Conservation (phyloP, 2,329 filamentous ascomycete genomes). For the Waltergamsia citrina region DNA sequence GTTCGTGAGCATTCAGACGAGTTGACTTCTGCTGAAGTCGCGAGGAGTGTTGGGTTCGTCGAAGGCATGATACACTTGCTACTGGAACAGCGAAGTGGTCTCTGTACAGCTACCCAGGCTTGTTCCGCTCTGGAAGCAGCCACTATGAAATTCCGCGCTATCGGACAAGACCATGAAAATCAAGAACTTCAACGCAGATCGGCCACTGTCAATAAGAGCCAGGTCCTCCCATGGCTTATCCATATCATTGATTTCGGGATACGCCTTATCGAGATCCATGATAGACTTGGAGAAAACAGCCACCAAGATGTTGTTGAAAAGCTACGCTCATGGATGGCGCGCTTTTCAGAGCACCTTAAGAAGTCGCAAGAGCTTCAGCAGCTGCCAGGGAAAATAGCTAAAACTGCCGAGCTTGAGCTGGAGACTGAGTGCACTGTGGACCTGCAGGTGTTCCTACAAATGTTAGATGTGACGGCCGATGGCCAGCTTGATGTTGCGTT, state of each 20-base stretch:
- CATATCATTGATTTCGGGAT: constrained; percentile 56
- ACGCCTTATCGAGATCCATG: constrained; percentile 56
- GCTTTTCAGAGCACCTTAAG: constrained; percentile 31
- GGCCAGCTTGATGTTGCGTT: constrained; percentile 51
- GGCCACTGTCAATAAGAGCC: constrained; percentile 12
- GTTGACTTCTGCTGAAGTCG: constrained; percentile 69
- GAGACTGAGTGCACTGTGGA: constrained; percentile 23
- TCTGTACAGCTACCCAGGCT: constrained; percentile 29
- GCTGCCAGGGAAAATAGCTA: constrained; percentile 43
- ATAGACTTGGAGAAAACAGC: constrained; percentile 47
- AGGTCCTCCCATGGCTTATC: constrained; percentile 48
- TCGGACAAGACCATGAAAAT: background rate
- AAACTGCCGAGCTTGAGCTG: constrained; percentile 21
- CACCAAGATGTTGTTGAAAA: constrained; percentile 31
- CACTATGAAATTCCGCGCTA: constrained; percentile 15
- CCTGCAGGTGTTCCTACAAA: constrained; percentile 23
- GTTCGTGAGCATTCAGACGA: constrained; percentile 74
- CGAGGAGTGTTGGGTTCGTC: constrained; percentile 72
- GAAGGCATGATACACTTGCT: constrained; percentile 71
- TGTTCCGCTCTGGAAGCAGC: constrained; percentile 22
- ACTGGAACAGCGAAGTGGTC: constrained; percentile 46
- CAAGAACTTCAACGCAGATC: background rate
- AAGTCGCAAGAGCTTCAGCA: constrained; percentile 30
- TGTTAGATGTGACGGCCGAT: constrained; percentile 28
- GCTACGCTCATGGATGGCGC: constrained; percentile 40